Base-by-base conservation (phyloP, 2,329 filamentous ascomycete species). In the Chaetomium olivaceum region DNA sequence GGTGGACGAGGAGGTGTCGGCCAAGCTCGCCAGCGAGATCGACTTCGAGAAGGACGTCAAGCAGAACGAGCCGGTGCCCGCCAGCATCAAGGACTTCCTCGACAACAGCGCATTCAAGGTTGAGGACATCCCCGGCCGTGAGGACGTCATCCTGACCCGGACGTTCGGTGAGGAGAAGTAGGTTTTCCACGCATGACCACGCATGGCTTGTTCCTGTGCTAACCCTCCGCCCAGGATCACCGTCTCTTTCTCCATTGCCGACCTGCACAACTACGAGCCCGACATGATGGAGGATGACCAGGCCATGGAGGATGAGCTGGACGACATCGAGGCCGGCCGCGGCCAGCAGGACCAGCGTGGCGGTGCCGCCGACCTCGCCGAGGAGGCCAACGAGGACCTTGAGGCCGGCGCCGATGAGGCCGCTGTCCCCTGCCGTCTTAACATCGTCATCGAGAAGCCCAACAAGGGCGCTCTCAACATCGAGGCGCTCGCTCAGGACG, bases 101-200 rank as follows among this genome's bases (percentile, higher is more conserved):
- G 88, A 94, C 76, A 94, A 92, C 81, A 89, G 89, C 75, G 86
- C 89, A 50, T 99, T 93, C 79, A 84, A 94, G 84, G 85, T 95
- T 68, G 83, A 91, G 74, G 95, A 99, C 79, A 87, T 84, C 36
- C 84, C 89, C 31, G 95, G 95, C 68, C 86, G 92, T 78, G 91
- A 98, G 81, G 92, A 97, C 72, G 91, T 99, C 71, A 84, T 90
- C 74, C 85, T 99, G 71, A 90, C 88, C 67, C 90, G 93, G 75
- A 89, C 86, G 70, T 94, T 91, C 75, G 91, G 91, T 74, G 89
- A 96, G 69, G 95, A 99, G 83, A 92, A 89, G 92, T 95, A 80
- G 79, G 88, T 79, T 57, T 43, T 36, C 50, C 14, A 27, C 16
- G 1, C 27, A 19, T 21, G 12, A 8, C 50, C 14, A 27, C 16